Evolutionary conservation across 2,329 filamentous ascomycete species (phyloP).

Genomic region (Ascosphaera aggregata): DNA sequence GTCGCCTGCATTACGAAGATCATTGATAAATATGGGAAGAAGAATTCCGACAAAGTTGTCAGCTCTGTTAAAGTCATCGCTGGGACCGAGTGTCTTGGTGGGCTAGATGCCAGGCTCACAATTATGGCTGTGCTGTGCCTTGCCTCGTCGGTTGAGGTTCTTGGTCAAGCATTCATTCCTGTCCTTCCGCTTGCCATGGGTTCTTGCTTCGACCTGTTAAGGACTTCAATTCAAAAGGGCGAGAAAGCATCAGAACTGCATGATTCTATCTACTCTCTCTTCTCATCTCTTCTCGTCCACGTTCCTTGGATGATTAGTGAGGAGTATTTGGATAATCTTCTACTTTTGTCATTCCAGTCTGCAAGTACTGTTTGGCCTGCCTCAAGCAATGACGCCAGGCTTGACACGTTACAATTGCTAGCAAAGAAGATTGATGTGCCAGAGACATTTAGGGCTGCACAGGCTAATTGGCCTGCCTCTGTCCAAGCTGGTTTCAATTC

Average conservation of each 20-base stretch:
- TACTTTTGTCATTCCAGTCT: slow-evolving; percentile 50
- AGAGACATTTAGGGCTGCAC: slow-evolving; percentile 49
- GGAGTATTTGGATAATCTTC: slow-evolving; percentile 45
- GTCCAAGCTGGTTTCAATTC: slow-evolving; percentile 37
- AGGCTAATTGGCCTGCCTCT: slow-evolving; percentile 48
- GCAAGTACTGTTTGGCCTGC: slow-evolving; percentile 37
- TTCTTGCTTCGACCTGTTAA: slow-evolving; percentile 46
- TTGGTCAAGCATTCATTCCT: slow-evolving; percentile 67
- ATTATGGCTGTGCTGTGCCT: slow-evolving; percentile 75
- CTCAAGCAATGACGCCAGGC: slow-evolving; percentile 39
- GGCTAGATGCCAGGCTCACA: slow-evolving; percentile 46
- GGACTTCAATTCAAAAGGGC: slow-evolving; percentile 32
- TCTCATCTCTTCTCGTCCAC: slow-evolving; percentile 57
- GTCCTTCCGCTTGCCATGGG: slow-evolving; percentile 56
- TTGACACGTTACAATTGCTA: slow-evolving; percentile 47
- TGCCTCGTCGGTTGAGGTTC: slow-evolving; percentile 68
- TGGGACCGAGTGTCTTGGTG: slow-evolving; percentile 51
- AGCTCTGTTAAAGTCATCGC: slow-evolving; percentile 56
- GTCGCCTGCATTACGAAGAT: slow-evolving; percentile 84
- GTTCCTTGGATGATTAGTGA: slow-evolving; percentile 76
- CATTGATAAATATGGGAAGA: slow-evolving; percentile 85
- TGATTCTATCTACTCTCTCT: slow-evolving; percentile 58
- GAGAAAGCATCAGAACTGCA: slow-evolving; percentile 41
- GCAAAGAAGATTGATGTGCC: slow-evolving; percentile 58
- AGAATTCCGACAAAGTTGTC: slow-evolving; percentile 54